Percentiles rank a stretch among this genome's conserved stretches.
Conservation (phyloP, 805 yeast genomes). For the Spathaspora sp. region DNA sequence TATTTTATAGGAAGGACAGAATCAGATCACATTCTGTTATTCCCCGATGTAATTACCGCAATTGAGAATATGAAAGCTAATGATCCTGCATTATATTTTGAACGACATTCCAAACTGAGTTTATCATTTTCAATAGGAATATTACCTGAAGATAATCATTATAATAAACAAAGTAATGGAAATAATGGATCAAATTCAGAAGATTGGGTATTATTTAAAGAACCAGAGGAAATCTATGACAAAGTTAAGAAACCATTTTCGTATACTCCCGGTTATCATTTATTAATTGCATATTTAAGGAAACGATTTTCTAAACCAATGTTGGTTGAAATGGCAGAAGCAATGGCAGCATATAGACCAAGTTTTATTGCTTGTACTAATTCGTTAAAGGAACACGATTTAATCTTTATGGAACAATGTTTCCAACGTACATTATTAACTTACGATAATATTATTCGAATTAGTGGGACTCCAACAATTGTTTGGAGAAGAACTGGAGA, state of each 20-base stretch:
- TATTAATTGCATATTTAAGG: conserved; percentile 68
- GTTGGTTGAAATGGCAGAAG: conserved; percentile 77
- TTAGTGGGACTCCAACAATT: conserved; percentile 90
- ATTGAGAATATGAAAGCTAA: conserved; percentile 34
- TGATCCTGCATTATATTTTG: conserved; percentile 40
- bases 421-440: conserved; percentile 90
- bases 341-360: conserved; percentile 89
- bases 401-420: conserved; percentile 93
- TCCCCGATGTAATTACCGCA: conserved; percentile 57
- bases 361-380: conserved; percentile 90
- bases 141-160: conserved; percentile 30
- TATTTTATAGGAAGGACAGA: conserved; percentile 57
- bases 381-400: conserved; percentile 82
- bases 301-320: conserved; percentile 65
- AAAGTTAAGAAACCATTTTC: conserved; percentile 73
- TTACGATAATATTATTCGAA: conserved; percentile 77
- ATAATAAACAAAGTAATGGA: conserved; percentile 11
- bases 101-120: conserved; percentile 35
- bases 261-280: conserved; percentile 89
- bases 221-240: conserved; percentile 78
- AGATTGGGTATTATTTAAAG: conserved; percentile 32
- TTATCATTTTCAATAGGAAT: conserved; percentile 49
- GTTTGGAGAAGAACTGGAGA: conserved; percentile 97
- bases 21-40: conserved; percentile 39
- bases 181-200: conserved; percentile 12